Base-by-base conservation (phyloP, 257 asterid species). In the Cinchona pubescens region DNA sequence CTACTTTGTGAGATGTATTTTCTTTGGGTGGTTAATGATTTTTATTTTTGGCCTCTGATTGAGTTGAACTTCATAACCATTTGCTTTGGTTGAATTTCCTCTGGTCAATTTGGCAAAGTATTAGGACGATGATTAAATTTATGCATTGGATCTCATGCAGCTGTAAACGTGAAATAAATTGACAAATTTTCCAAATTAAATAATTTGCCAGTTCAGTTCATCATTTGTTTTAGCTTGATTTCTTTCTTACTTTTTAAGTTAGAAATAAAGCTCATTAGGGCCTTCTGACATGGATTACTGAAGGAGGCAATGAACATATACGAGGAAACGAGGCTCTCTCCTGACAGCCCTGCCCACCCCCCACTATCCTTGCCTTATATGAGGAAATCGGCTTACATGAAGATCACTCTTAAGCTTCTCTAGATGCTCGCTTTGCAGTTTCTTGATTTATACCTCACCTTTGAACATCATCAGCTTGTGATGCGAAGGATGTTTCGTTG, bases 321-420 rank as follows among this genome's bases (percentile, higher is more conserved):
- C 35, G 86, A 90, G n/a, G 96, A 94, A 73, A 94, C 92, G 97
- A 90, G 96, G 83, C 42, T 80, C 72, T 92, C 97, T 32, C 88
- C 95, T 15, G 96, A n/a, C n/a, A n/a, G n/a, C n/a, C n/a, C n/a
- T n/a, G n/a, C n/a, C n/a, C n/a, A 92, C 0, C 91, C 87, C 29
- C 97, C 94, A 18, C 67, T 90, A 9, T 91, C 98, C 14, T 75
- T 94, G 85, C 97, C 98, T 49, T 92, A 81, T 78, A 91, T n/a
- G n/a, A n/a, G n/a, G n/a, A n/a, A n/a, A n/a, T n/a, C n/a, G 3
- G 34, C 6, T 6, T 35, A 13, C 35, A 14, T 4, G 35, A 27
- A 67, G 35, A n/a, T 40, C 0, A 18, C 46, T 67, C n/a, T 37
- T 66, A 62, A 34, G 43, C 25, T 30, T 30, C 23, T 35, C 37